These are phyloP conservation scores for Lasiodiplodia citricola DNA, from an alignment of 2,329 filamentous ascomycete species.

Conservation along the genomic window DNA sequence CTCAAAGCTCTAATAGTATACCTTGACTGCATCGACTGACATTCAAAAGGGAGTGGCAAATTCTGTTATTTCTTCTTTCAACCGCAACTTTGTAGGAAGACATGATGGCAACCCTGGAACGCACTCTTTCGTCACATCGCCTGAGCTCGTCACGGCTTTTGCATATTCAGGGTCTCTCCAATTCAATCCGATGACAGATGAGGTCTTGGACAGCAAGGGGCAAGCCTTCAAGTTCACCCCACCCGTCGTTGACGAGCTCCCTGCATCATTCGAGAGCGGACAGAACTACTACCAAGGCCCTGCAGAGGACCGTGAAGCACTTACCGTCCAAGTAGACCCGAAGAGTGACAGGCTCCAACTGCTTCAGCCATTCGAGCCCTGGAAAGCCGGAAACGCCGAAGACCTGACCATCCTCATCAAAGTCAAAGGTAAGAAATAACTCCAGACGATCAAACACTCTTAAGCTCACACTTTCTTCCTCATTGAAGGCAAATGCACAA, in stretches of 20 bases:
- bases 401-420: constrained; percentile 42
- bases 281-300: constrained; percentile 37
- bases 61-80: constrained; percentile 44
- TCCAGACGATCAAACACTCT: background rate
- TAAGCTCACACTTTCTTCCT: background rate
- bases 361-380: constrained; percentile 32
- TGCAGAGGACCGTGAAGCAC: constrained; percentile 29
- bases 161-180: constrained; percentile 32
- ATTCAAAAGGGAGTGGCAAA: constrained; percentile 35
- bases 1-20: background rate
- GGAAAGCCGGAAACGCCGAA: constrained; percentile 34
- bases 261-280: constrained; percentile 33
- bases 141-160: constrained; percentile 51
- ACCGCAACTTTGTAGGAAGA: constrained; percentile 46
- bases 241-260: constrained; percentile 37
- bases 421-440: constrained; percentile 29
- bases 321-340: constrained; percentile 36
- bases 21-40: background rate
- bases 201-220: constrained; percentile 1
- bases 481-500: constrained; percentile 44
- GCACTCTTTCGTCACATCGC: constrained; percentile 56
- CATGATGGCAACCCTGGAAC: constrained; percentile 51
- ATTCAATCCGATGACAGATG: constrained; percentile 39
- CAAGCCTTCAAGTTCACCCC: constrained; percentile 35
- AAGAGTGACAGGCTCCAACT: constrained; percentile 36